Conservation (phyloP, 495 filamentous ascomycete genomes). For the Tuber borchii region DNA sequence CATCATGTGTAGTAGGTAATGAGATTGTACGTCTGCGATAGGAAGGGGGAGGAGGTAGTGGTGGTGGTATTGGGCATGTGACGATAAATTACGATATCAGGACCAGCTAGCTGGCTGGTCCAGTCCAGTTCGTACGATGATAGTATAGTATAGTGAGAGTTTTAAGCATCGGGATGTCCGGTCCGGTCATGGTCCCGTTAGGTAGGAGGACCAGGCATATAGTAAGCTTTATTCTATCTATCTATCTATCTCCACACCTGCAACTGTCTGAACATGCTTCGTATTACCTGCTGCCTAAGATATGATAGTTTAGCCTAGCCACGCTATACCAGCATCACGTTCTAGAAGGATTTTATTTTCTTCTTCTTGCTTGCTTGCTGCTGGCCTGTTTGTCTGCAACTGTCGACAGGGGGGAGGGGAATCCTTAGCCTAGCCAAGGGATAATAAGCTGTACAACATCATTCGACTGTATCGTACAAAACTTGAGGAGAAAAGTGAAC, state of each 20-base stretch:
- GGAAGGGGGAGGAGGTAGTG: too few species aligned
- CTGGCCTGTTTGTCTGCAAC: neutral
- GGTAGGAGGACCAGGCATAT: neutral
- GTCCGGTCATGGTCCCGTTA: too few species aligned
- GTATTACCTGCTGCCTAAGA: neutral
- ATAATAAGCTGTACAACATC: neutral
- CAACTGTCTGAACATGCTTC: neutral
- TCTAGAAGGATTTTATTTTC: neutral
- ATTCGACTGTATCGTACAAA: neutral
- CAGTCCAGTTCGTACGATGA: neutral
- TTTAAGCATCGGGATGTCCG: neutral
- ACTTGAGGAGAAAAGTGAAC: neutral
- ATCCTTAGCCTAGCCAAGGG: neutral
- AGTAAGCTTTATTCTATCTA: too few species aligned
- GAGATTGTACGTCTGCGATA: neutral
- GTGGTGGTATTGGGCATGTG: neutral
- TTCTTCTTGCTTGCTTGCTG: neutral
- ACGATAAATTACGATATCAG: neutral
- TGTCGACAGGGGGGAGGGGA: neutral
- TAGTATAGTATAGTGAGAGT: too few species aligned
- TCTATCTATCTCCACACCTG: neutral
- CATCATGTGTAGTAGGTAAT: neutral
- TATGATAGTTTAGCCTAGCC: neutral
- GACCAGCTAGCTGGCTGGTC: too few species aligned
- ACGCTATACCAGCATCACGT: neutral